Base-by-base conservation (phyloP, 2,329 filamentous ascomycete species). In the Aspergillus fumigatiaffinis region DNA sequence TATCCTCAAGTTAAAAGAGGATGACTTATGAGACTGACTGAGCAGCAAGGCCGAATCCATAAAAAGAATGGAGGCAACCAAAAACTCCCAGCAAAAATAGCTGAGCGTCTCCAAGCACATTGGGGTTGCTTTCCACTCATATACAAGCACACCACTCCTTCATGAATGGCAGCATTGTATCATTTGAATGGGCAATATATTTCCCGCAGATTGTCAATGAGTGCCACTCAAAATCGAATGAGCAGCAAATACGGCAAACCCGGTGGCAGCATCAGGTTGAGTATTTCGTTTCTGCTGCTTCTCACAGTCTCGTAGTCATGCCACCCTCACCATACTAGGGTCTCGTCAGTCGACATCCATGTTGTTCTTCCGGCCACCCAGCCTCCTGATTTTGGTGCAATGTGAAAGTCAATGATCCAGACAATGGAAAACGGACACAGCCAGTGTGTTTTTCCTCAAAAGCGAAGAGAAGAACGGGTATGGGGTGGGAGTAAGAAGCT, bases 301-400 rank as follows among this genome's bases (percentile, higher is more conserved):
- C 55, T 51, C 28, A 47, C 55, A 28, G 35, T 46, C 52, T 51
- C 29, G 58, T 64, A 63, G 55, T 55, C 54, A 60, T 52, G 52
- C 51, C 57, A 51, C 42, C 49, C 38, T 53, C 51, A 56, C 60
- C 29, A 53, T 49, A 17, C 53, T 54, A 5, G 52, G 50, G 25
- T 52, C 7, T 47, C 48, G 52, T 35, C 51, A 58, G 51, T 57
- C 48, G 57, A 42, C 54, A 56, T 56, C 53, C 53, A 58, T 54
- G 55, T 53, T 14, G 20, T 57, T 55, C 25, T 54, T 63, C 63
- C 65, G 66, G 64, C 65, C 65, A 66, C 65, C 56, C 62, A 67
- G 56, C 65, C 60, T 55, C 59, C 65, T 55, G 28, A 62, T 61
- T 60, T 60, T 59, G 51, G 46, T 44, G 52, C 53, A 44, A 52